Base-by-base conservation (phyloP, 179 eudicot genomes). In the Monotropa hypopitys region DNA sequence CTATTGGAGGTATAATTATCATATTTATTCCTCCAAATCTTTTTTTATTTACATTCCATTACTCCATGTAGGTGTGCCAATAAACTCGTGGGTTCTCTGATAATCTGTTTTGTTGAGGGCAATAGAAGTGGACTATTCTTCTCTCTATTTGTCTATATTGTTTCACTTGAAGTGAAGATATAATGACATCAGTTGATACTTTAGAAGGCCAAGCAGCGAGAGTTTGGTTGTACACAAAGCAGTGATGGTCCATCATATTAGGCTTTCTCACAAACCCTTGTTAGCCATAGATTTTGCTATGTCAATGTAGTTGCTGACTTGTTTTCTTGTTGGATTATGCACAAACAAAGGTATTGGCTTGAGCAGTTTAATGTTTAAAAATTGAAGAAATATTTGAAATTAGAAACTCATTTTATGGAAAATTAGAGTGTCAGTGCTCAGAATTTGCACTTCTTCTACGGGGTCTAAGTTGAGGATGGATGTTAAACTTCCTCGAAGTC, bases 1-100 rank as follows among this genome's bases (percentile, higher is more conserved):
- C 88, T 94, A 73, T 82, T 92, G 88, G 96, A 92, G 97, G 98
- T 94, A 85, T 61, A 61, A 18, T 71, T 66, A 26, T 69, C 9
- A 9, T 77, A 33, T 20, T 16, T 76, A 59, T 80, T 42, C 43
- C 53, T 33, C 72, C 43, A 23, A 50, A 59, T 3, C 70, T 56
- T 30, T 18, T 61, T 61, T 59, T 61, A 1, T 11, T n/a, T n/a
- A n/a, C n/a, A n/a, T n/a, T n/a, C 49, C 5, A 67, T 38, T 63
- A 11, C 70, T 35, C 23, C 5, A 38, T 66, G 43, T 18, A 38
- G 26, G 30, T 20, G 35, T 62, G 13, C 30, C 40, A 32, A 30
- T 42, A 20, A 67, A 67, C 13, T 20, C 15, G n/a, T 40, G 71
- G 71, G 47, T 46, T 23, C 47, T 67, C 4, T 67, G 73, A 43